Conservation (phyloP, 345 rosid species). For the Arabis hirsuta region DNA sequence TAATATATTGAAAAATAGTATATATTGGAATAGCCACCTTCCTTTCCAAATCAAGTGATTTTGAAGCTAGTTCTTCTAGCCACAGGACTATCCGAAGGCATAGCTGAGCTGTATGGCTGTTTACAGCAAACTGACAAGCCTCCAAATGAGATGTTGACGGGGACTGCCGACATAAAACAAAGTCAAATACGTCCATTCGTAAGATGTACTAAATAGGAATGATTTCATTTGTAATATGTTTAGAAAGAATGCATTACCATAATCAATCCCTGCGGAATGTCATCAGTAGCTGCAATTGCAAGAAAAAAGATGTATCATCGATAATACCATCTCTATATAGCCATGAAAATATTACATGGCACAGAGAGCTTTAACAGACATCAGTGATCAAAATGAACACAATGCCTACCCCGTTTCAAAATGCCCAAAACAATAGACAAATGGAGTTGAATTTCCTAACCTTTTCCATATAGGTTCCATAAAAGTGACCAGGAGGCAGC, state of each 20-base stretch:
- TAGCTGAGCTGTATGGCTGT: constrained; percentile 86
- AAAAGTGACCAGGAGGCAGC: constrained; percentile 98
- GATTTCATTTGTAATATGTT: constrained; percentile 2
- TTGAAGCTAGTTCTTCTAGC: constrained; percentile 96
- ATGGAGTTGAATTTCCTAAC: constrained; percentile 49
- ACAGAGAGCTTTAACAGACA: constrained; percentile 25
- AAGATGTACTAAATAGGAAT: constrained; percentile 16
- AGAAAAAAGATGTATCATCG: constrained; percentile 35
- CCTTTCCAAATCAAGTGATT: constrained; percentile 90
- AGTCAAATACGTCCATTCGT: constrained; percentile 24
- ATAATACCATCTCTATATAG: constrained; percentile 16
- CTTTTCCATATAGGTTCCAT: constrained; percentile 97
- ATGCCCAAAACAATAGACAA: constrained; percentile 13
- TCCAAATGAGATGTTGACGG: constrained; percentile 95
- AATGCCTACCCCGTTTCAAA: constrained; percentile 5
- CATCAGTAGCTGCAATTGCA: constrained; percentile 91
- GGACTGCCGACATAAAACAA: constrained; percentile 50
- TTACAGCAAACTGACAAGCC: constrained; percentile 87
- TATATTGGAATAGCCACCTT: constrained; percentile 58
- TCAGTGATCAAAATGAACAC: constrained; percentile 18
- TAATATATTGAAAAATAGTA: constrained; percentile 10
- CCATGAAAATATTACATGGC: constrained; percentile 31
- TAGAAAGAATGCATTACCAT: constrained; percentile 53
- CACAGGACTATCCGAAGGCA: constrained; percentile 95
- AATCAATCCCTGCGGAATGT: constrained; percentile 62